A percentile compares a stretch with the other conserved stretches of the same genome.
Evolutionary conservation across 345 rosid genomes (phyloP).

Genomic region (Acer campestre): DNA sequence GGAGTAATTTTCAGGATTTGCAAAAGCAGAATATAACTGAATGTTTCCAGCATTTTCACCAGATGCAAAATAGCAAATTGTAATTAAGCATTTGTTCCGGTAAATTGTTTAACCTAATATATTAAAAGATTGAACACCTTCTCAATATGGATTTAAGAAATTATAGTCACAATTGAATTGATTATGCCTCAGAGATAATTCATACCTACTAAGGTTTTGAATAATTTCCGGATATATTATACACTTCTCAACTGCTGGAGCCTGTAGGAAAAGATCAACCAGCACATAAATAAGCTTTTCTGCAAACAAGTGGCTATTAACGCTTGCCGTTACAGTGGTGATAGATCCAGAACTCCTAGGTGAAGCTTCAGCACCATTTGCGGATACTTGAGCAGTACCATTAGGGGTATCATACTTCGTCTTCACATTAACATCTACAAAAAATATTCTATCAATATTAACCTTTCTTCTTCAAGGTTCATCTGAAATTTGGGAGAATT

Average conservation of each 20-base stretch:
- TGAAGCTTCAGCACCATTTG: slow-evolving; percentile 39
- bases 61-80: not conserved
- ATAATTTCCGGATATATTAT: slow-evolving; percentile 78
- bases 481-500: slow-evolving; percentile 15
- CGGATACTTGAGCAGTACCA: slow-evolving; percentile 42
- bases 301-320: slow-evolving; percentile 57
- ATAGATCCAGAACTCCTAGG: slow-evolving; percentile 32
- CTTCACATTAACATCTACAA: slow-evolving; percentile 35
- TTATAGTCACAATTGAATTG: slow-evolving; percentile 6
- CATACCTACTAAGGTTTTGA: slow-evolving; percentile 83
- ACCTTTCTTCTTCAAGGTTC: slow-evolving; percentile 18
- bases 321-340: slow-evolving; percentile 33
- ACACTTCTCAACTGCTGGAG: slow-evolving; percentile 70
- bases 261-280: slow-evolving; percentile 70
- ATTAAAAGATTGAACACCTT: not conserved
- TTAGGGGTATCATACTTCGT: slow-evolving; percentile 37
- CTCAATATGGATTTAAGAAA: not conserved
- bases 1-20: not conserved
- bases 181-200: slow-evolving; percentile 5
- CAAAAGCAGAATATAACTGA: not conserved
- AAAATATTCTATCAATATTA: slow-evolving; percentile 30
- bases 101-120: not conserved
- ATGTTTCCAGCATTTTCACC: not conserved
- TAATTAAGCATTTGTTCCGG: not conserved
- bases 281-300: slow-evolving; percentile 82